Percentiles rank a stretch among this genome's conserved stretches.
Conservation (phyloP, 768 basidiomycete species). For the Cystobasidiopsis lactophilus region DNA sequence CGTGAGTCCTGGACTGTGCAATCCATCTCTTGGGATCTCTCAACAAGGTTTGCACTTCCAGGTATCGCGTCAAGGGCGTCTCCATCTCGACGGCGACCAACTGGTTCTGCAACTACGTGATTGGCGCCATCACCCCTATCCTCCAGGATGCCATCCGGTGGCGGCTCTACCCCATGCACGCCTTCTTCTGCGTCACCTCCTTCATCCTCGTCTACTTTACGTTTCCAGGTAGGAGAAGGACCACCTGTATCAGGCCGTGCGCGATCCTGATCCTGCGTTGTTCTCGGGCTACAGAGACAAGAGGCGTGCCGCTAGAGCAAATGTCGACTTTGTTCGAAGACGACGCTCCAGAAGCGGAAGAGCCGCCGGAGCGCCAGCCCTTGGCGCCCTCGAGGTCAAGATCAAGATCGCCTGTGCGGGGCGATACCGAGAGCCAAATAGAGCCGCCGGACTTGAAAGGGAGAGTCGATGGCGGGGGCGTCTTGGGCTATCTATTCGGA, state of each 20-base stretch:
- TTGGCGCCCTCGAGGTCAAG: not conserved
- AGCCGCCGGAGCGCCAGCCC: not conserved
- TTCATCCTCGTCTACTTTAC: constrained; percentile 39
- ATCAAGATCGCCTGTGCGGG: not conserved
- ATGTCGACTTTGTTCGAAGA: constrained; percentile 16
- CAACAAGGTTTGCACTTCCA: too few species aligned
- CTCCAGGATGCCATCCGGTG: constrained; percentile 72
- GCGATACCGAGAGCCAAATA: not conserved
- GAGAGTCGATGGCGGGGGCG: not conserved
- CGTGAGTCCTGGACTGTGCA: not conserved
- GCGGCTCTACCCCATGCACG: constrained; percentile 93
- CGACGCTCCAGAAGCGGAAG: not conserved
- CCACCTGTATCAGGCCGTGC: not conserved
- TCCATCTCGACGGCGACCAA: constrained; percentile 70
- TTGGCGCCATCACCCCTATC: constrained; percentile 67
- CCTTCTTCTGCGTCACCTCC: constrained; percentile 41
- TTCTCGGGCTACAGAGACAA: constrained; percentile 33
- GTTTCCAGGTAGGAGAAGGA: constrained; percentile 33
- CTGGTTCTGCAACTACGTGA: constrained; percentile 58
- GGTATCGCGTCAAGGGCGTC: constrained; percentile 67
- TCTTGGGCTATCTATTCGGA: not conserved
- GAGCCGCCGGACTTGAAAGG: not conserved
- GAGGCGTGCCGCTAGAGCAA: constrained; percentile 22
- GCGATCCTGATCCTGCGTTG: not conserved
- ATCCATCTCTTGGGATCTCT: not conserved